Base-by-base conservation (phyloP, 1,284 basidiomycete genomes). In the Sparassis latifolia region DNA sequence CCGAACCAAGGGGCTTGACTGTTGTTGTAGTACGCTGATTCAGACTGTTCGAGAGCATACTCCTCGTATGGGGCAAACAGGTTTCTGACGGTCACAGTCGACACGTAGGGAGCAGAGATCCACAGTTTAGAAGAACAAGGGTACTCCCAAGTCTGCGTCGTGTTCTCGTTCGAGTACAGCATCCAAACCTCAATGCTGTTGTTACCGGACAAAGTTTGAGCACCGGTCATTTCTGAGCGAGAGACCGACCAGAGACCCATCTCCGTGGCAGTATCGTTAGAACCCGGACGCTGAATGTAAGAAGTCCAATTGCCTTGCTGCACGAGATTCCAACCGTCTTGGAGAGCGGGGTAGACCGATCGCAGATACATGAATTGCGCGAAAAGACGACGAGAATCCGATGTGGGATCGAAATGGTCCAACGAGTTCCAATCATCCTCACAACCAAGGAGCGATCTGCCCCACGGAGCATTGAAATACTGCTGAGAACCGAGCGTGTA, bases 351-450 rank as follows among this genome's bases (percentile, higher is more conserved):
- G 66, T 86, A 95, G 12, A 75, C 66, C 1, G 65, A 65, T 42
- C 92, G 86, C 31, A 94, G 73, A 59, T 81, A 76, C 54, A 85
- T 69, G 69, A 91, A 84, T 51, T 89, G 89, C 33, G 79, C 67
- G 58, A 90, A 82, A 52, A 90, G 66, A 48, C 91, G 84, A 39
- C 86, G 81, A 38, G 78, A 77, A 58, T 87, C 82, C 2, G 83
- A 72, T 0, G 92, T 94, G 33, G 92, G 90, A 67, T 96, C 92
- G 65, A 95, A 94, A 66, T 95, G 92, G 63, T 96, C 92, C 29
- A 93, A 79, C 2, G 86, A 80, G 65, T 94, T 93, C 88, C 87
- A 91, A 58, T 87, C 82, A 63, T 95, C 90, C 51, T 85, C 62
- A 64, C 92, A 96, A 47, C 91, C 92, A 29, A 89, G 72, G 35